These are phyloP conservation scores for Zygnema circumcarinatum DNA, from an alignment of 139 green algal species.

Conservation along the genomic window DNA sequence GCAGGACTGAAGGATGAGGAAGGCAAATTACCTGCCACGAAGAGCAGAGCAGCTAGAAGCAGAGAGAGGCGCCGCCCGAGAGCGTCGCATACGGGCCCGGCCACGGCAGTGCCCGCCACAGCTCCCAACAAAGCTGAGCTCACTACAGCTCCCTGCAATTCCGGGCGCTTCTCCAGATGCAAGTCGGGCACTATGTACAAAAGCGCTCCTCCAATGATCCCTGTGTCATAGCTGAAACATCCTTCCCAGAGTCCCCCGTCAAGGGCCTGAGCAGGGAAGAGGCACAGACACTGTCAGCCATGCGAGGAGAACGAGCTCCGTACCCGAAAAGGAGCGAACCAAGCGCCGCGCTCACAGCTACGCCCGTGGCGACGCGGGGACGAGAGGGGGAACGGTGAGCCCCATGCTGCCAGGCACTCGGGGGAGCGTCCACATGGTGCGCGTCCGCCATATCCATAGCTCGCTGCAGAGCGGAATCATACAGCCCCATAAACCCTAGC, in stretches of 20 bases:
- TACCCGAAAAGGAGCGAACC: conserved; percentile 10
- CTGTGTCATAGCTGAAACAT: no score
- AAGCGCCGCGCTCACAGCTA: neutral
- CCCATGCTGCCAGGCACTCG: no score
- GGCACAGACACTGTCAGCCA: no score
- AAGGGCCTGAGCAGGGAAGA: no score
- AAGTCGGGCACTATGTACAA: conserved; percentile 38
- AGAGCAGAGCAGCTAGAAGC: neutral
- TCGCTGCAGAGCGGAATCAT: no score
- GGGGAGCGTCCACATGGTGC: no score
- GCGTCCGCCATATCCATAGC: no score
- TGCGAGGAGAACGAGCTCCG: no score
- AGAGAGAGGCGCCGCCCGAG: conserved; percentile 9
- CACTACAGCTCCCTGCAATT: conserved; percentile 19
- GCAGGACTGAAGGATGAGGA: no score
- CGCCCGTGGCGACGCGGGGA: neutral
- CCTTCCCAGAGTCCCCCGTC: no score
- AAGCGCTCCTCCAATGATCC: conserved; percentile 14
- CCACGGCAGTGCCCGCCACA: neutral
- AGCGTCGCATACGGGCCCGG: conserved; percentile 19
- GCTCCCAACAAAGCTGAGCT: conserved; percentile 20
- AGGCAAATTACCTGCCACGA: neutral
- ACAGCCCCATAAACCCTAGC: no score
- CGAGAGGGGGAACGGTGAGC: no score
- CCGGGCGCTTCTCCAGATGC: conserved; percentile 12